Base-by-base conservation (phyloP, 768 basidiomycete genomes). In the Hygrocybe coccinea region DNA sequence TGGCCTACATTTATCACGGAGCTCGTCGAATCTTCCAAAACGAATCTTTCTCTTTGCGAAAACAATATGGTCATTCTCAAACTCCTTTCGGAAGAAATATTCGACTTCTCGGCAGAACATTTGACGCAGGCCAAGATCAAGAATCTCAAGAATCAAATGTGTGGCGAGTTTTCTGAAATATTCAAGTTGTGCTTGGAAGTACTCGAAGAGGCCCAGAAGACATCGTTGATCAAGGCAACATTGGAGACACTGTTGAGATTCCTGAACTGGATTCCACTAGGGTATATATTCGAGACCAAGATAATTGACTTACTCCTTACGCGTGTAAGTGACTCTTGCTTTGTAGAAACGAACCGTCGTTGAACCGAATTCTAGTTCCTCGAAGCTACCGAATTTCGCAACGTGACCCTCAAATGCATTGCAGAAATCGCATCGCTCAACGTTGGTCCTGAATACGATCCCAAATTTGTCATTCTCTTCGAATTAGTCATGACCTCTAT, bases 21-120 rank as follows among this genome's bases (percentile, higher is more conserved):
- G 71, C 89, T 98, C 45, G 94, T 98, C 56, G 88, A 94, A 62
- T 97, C 95, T 7, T 98, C 95, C 43, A 95, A 95, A 72, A 92
- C 91, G 41, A 97, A 94, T 68, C 83, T 97, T 38, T 86, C 91
- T 2, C 82, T 98, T 29, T 98, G 97, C 80, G 97, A 99, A 76
- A 99, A 99, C 80, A 99, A 99, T 76, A 99, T 99, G 97, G 83
- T 93, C 70, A 98, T 99, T 68, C 80, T 98, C 63, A 91, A 91
- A 66, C 80, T 99, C 11, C 80, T 98, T n/a, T 95, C 93, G 0
- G 97, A 99, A 67, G 97, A 99, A 71, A 92, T 99, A 56, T 99
- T 99, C 66, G 97, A 99, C 71, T 99, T 88, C 72, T 97, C 94
- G 3, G 93, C 97, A 2, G 97, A 99, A 64, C 92, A 95, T 71